Percentiles rank a stretch among this genome's conserved stretches.
Evolutionary conservation across 2,329 filamentous ascomycete genomes (phyloP).

Genomic region (Thermothelomyces thermophilus): DNA sequence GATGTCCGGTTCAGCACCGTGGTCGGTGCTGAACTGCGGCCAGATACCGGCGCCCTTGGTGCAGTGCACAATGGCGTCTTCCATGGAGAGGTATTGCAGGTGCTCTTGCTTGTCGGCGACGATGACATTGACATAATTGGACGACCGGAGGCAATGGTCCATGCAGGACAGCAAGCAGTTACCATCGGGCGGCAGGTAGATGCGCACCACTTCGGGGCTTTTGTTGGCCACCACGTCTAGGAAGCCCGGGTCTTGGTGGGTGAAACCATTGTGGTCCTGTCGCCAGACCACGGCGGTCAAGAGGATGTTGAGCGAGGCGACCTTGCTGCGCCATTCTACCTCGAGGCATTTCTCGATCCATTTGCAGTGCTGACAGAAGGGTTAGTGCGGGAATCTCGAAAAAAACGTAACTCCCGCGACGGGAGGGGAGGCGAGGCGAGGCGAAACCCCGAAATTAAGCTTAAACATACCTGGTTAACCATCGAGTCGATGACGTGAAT

Average conservation of each 20-base stretch:
- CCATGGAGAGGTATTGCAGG: conserved; percentile 46
- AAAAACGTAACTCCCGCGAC: too few species aligned
- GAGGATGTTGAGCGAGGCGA: too few species aligned
- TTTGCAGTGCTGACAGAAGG: too few species aligned
- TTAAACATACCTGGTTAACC: too few species aligned
- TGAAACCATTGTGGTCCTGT: conserved; percentile 67
- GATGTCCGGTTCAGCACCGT: conserved; percentile 46
- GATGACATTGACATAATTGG: conserved; percentile 61
- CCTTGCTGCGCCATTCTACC: too few species aligned
- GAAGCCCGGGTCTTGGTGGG: conserved; percentile 62
- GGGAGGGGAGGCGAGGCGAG: too few species aligned
- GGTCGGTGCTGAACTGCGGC: conserved; percentile 53
- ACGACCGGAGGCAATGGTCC: conserved; percentile 54
- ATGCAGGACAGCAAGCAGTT: conserved; percentile 62
- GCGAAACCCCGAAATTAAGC: too few species aligned
- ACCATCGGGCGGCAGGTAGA: conserved; percentile 61
- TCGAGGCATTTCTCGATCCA: too few species aligned
- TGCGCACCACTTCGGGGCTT: conserved; percentile 54
- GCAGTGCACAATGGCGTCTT: conserved; percentile 57
- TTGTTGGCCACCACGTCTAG: conserved; percentile 60
- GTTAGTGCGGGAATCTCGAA: too few species aligned
- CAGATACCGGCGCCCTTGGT: conserved; percentile 53
- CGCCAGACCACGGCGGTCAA: too few species aligned
- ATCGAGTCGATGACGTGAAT: too few species aligned
- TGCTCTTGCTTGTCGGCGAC: conserved; percentile 63